Evolutionary conservation across 1,139 yeast species (phyloP).

Genomic region (Yamadazyma spencermartinsiae): DNA sequence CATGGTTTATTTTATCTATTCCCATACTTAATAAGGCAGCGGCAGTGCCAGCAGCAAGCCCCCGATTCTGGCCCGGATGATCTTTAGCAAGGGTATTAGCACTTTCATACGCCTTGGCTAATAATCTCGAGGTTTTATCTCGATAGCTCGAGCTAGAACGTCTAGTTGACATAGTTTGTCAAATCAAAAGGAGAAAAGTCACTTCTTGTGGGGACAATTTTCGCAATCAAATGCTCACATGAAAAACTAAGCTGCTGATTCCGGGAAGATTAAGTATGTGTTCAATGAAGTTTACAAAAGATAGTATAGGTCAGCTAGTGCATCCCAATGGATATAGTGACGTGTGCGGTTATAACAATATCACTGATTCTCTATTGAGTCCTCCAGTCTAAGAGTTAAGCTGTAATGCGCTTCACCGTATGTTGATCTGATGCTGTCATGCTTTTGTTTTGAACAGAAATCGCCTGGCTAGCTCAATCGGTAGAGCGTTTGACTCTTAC

Average conservation of each 20-base stretch:
- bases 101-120: slow-evolving; percentile 15
- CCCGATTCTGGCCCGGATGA: slow-evolving; percentile 40
- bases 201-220: background rate
- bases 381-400: no score
- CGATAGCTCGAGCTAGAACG: slow-evolving; percentile 6
- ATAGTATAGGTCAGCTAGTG: no score
- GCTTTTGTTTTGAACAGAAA: background rate
- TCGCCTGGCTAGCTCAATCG: slow-evolving; percentile 49
- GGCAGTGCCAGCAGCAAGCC: slow-evolving; percentile 58
- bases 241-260: background rate
- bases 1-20: slow-evolving; percentile 33
- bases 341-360: no score
- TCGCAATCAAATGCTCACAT: slow-evolving; percentile 1
- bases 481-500: slow-evolving; percentile 50
- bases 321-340: no score
- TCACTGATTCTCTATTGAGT: no score
- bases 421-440: no score
- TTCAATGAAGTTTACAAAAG: no score
- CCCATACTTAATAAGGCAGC: slow-evolving; percentile 58
- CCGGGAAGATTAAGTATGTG: background rate
- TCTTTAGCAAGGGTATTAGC: slow-evolving; percentile 28
- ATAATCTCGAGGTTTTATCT: slow-evolving; percentile 10
- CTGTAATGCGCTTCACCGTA: no score
- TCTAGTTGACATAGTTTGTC: slow-evolving; percentile 1
- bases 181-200: slow-evolving; percentile 14